Conservation (phyloP, 208 protist genomes). For the Acanthamoeba royreba region DNA sequence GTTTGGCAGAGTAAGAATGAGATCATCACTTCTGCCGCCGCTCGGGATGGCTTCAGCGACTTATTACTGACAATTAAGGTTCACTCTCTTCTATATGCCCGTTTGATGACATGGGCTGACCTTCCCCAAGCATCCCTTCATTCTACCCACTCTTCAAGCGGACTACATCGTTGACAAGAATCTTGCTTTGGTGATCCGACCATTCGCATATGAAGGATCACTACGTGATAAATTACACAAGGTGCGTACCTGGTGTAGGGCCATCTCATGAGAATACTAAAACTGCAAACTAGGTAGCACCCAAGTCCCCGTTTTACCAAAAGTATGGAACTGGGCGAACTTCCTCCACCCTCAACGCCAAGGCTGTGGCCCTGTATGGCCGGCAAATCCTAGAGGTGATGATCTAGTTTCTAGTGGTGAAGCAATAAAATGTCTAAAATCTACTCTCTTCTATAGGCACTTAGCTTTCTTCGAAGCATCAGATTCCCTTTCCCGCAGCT, state of each 20-base stretch:
- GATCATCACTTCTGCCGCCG: background rate
- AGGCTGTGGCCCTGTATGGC: background rate
- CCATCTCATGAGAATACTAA: background rate
- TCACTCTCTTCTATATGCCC: no score
- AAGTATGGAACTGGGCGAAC: background rate
- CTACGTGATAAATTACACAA: background rate
- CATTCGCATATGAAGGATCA: background rate
- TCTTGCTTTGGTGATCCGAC: background rate
- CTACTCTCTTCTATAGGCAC: background rate
- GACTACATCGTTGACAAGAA: constrained; percentile 32
- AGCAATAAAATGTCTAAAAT: no score
- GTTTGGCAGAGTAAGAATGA: background rate
- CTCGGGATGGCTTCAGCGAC: background rate
- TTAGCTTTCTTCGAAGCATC: background rate
- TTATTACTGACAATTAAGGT: background rate
- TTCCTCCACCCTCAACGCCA: background rate
- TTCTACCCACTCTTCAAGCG: background rate
- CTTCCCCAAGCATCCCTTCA: background rate
- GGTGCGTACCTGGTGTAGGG: background rate
- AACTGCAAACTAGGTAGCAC: no score
- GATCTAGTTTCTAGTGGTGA: background rate
- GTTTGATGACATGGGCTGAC: background rate
- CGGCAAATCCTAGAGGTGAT: constrained; percentile 12
- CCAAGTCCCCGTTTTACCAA: background rate
- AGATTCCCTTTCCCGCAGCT: background rate